Percentiles rank a stretch among this genome's conserved stretches.
Evolutionary conservation across 2,329 filamentous ascomycete genomes (phyloP).

Genomic region (Monosporascus sp.): DNA sequence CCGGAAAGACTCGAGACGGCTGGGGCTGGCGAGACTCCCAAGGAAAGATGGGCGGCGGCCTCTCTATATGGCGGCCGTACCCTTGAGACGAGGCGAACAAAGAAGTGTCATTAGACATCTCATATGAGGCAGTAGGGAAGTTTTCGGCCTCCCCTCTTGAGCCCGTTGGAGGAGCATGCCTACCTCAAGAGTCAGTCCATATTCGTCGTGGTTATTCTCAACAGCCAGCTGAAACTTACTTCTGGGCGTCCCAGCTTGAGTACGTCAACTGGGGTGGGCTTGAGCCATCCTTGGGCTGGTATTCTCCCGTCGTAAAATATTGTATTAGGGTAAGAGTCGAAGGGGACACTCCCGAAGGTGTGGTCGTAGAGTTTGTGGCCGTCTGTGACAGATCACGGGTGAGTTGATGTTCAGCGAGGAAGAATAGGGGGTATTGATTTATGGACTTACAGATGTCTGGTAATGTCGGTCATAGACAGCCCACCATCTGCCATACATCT

Average conservation of each 20-base stretch:
- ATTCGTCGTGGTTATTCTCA: neutral
- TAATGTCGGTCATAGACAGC: conserved; percentile 88
- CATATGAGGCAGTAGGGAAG: conserved; percentile 73
- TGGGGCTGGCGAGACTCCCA: conserved; percentile 72
- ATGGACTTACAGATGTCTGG: conserved; percentile 42
- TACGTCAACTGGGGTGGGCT: conserved; percentile 27
- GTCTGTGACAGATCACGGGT: conserved; percentile 14
- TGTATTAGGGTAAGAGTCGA: conserved; percentile 41
- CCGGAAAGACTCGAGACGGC: conserved; percentile 60
- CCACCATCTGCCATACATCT: conserved; percentile 90
- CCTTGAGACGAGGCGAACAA: conserved; percentile 59
- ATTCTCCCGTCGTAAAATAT: conserved; percentile 52
- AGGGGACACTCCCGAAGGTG: conserved; percentile 4
- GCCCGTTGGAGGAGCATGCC: conserved; percentile 56
- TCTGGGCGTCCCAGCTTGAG: conserved; percentile 49
- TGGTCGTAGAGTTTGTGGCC: neutral
- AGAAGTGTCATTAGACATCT: conserved; percentile 71
- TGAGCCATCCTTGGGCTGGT: conserved; percentile 28
- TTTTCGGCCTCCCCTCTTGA: conserved; percentile 82
- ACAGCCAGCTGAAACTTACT: conserved; percentile 29
- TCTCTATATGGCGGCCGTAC: conserved; percentile 33
- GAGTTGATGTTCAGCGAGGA: conserved; percentile 7
- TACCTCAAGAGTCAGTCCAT: conserved; percentile 29
- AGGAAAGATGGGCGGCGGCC: conserved; percentile 72
- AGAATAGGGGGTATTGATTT: conserved; percentile 1